phyloP scores from a whole-genome alignment of 73 alveolate species.

The Paramecium octaurelia region DNA sequence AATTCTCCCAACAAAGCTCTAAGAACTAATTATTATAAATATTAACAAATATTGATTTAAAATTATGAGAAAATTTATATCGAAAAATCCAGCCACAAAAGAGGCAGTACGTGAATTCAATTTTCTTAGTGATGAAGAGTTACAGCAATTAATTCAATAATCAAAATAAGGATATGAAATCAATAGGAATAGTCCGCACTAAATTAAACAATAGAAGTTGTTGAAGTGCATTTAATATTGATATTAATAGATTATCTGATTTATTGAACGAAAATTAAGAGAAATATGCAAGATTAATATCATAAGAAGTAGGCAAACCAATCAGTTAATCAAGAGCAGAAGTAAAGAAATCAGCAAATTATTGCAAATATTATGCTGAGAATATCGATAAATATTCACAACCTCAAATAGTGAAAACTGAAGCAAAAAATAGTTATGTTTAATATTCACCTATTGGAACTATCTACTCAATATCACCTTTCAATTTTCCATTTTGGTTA shows the following conservation, averaged over 20 bases:
- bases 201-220: neutral
- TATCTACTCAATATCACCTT: conserved; percentile 70
- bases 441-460: conserved; percentile 78
- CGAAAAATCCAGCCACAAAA: conserved; percentile 4
- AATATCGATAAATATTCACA: conserved; percentile 63
- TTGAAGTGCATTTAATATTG: neutral
- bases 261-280: conserved; percentile 46
- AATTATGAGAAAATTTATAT: neutral
- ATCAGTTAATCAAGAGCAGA: conserved; percentile 70
- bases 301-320: conserved; percentile 87
- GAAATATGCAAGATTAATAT: conserved; percentile 65
- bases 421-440: conserved; percentile 64
- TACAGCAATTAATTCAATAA: neutral
- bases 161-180: neutral
- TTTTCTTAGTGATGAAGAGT: neutral
- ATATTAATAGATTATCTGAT: neutral
- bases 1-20: too few species aligned
- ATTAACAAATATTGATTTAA: too few species aligned
- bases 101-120: neutral
- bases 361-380: conserved; percentile 61
- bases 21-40: too few species aligned
- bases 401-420: conserved; percentile 57
- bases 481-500: conserved; percentile 87
- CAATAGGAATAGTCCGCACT: neutral
- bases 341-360: conserved; percentile 66